These are phyloP conservation scores for Teratosphaeria pseudoeucalypti DNA, from an alignment of 2,329 filamentous ascomycete species.

Conservation along the genomic window DNA sequence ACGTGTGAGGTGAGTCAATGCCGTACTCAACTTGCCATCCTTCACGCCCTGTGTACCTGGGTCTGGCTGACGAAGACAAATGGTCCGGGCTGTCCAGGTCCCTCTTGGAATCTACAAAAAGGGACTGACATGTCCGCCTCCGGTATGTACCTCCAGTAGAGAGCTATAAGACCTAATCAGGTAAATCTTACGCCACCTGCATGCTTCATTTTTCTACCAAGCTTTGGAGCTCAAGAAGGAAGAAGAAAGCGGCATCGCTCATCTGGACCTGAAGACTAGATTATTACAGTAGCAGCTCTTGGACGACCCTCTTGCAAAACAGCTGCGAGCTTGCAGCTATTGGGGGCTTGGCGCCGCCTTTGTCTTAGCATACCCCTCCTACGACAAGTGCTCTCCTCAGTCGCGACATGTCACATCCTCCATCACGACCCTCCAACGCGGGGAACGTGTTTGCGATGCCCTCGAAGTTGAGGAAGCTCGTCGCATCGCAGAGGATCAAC, in stretches of 20 bases:
- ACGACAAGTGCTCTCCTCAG: not conserved
- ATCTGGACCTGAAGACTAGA: no score
- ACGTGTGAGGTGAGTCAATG: not conserved
- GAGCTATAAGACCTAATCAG: no score
- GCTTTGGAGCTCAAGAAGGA: no score
- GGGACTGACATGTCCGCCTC: no score
- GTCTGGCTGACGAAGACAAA: not conserved
- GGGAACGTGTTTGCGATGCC: slow-evolving; percentile 9
- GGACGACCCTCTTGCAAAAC: not conserved
- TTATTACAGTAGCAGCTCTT: not conserved
- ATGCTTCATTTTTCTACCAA: no score
- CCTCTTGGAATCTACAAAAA: not conserved
- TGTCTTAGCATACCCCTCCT: not conserved
- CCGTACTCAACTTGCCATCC: not conserved
- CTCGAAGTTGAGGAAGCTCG: slow-evolving; percentile 15
- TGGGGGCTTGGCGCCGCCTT: not conserved
- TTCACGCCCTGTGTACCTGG: not conserved
- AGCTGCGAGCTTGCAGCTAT: not conserved
- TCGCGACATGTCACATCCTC: not conserved
- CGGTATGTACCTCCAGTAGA: no score
- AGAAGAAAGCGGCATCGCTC: no score
- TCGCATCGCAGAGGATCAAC: slow-evolving; percentile 26
- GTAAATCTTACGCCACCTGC: no score
- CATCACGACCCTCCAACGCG: not conserved
- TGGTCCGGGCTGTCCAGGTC: not conserved